phyloP scores from a whole-genome alignment of 208 protist species.

The Angomonas ambiguus region DNA sequence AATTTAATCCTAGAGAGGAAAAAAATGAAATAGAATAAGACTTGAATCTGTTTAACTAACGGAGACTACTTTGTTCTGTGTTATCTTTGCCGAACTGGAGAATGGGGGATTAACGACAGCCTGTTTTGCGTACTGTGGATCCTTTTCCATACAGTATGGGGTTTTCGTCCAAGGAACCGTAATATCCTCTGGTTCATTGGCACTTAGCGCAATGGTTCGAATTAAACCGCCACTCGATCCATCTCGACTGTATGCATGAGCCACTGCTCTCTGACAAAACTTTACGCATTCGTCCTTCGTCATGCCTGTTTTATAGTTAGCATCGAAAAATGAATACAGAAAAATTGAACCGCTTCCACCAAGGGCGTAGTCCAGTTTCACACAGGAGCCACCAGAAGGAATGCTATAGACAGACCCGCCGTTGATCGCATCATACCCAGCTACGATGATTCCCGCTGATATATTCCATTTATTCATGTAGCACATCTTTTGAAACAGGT shows the following conservation, averaged over 20 bases:
- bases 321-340: slow-evolving; percentile 98
- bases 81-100: slow-evolving; percentile 75
- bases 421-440: slow-evolving; percentile 95
- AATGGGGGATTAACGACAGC: slow-evolving; percentile 69
- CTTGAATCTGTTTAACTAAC: neutral
- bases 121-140: slow-evolving; percentile 71
- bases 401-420: slow-evolving; percentile 97
- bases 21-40: slow-evolving; percentile 3
- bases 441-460: slow-evolving; percentile 96
- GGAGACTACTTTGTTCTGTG: slow-evolving; percentile 35
- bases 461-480: slow-evolving; percentile 97
- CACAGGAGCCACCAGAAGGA: slow-evolving; percentile 91
- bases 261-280: slow-evolving; percentile 94
- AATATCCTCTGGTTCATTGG: slow-evolving; percentile 69
- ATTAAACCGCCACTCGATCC: slow-evolving; percentile 98
- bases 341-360: slow-evolving; percentile 97
- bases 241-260: slow-evolving; percentile 97
- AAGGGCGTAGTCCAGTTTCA: slow-evolving; percentile 94
- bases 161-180: slow-evolving; percentile 82
- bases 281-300: slow-evolving; percentile 93
- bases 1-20: too few species aligned
- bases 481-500: slow-evolving; percentile 94
- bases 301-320: slow-evolving; percentile 96
- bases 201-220: slow-evolving; percentile 89
- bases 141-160: slow-evolving; percentile 89